Evolutionary conservation across 305 asterid species (phyloP).

Genomic region (Striga hermonthica): DNA sequence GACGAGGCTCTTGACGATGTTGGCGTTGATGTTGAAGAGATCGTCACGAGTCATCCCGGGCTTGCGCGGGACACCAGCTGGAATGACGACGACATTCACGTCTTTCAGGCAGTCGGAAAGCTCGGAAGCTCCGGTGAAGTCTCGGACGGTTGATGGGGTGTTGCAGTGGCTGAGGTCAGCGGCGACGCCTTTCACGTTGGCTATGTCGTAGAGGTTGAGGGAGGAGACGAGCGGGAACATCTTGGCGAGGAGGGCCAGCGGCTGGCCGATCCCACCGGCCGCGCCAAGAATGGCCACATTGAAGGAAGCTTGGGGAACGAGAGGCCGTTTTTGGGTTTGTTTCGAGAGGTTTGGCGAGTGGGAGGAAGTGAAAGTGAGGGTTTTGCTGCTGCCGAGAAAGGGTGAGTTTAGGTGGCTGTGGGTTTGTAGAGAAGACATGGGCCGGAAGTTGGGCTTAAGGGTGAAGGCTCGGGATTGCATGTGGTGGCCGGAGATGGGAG

Average conservation of each 20-base stretch:
- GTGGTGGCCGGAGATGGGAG: slow-evolving; percentile 42
- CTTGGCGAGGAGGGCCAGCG: slow-evolving; percentile 60
- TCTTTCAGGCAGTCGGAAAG: slow-evolving; percentile 53
- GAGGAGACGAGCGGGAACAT: slow-evolving; percentile 68
- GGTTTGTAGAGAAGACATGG: slow-evolving; percentile 34
- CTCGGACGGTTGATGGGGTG: slow-evolving; percentile 57
- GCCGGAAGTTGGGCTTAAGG: slow-evolving; percentile 46
- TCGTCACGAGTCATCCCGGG: slow-evolving; percentile 78
- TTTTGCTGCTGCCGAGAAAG: slow-evolving; percentile 45
- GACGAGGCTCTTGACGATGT: slow-evolving; percentile 53
- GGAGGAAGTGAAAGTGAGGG: slow-evolving; percentile 38
- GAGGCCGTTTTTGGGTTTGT: slow-evolving; percentile 38
- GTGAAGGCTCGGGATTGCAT: slow-evolving; percentile 48
- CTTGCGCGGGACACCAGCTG: slow-evolving; percentile 69
- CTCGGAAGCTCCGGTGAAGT: slow-evolving; percentile 56
- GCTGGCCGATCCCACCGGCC: slow-evolving; percentile 72
- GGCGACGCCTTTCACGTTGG: slow-evolving; percentile 68
- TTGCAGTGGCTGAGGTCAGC: slow-evolving; percentile 78
- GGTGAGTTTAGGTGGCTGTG: slow-evolving; percentile 61
- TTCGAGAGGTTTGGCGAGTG: no score
- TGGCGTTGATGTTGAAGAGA: slow-evolving; percentile 68
- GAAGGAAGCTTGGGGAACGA: slow-evolving; percentile 34
- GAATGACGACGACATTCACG: slow-evolving; percentile 56
- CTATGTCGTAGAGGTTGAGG: slow-evolving; percentile 59
- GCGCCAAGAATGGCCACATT: slow-evolving; percentile 67